These are phyloP conservation scores for Kluyveromyces wickerhamii DNA, from an alignment of 805 yeast species.

Conservation along the genomic window DNA sequence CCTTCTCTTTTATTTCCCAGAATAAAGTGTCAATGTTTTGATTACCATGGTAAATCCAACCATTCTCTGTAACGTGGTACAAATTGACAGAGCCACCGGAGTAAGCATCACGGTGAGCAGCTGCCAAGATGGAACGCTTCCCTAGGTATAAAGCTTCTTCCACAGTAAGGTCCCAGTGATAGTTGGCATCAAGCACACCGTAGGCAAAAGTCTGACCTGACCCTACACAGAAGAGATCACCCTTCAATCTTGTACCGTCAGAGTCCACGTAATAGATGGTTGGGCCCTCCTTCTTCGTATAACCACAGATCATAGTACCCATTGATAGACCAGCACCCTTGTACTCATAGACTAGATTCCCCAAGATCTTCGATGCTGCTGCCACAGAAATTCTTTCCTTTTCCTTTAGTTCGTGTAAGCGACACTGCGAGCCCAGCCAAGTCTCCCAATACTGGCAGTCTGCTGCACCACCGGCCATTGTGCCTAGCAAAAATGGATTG, in stretches of 20 bases:
- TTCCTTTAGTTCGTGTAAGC: conserved; percentile 89
- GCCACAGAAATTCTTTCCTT: conserved; percentile 93
- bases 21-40: conserved; percentile 84
- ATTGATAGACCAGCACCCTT: conserved; percentile 98
- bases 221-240: conserved; percentile 94
- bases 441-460: conserved; percentile 99
- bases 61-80: conserved; percentile 85
- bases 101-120: conserved; percentile 96
- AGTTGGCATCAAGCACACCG: conserved; percentile 92
- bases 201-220: conserved; percentile 99
- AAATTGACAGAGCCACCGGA: conserved; percentile 95
- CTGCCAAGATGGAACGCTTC: conserved; percentile 91
- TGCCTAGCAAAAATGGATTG: conserved; percentile 89
- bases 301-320: conserved; percentile 99
- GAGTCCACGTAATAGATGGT: conserved; percentile 93
- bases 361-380: conserved; percentile 89
- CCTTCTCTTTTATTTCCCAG: conserved; percentile 85
- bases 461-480: conserved; percentile 99
- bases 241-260: conserved; percentile 92
- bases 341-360: conserved; percentile 84
- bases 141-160: conserved; percentile 94
- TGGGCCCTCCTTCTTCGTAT: conserved; percentile 92
- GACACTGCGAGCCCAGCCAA: conserved; percentile 95
- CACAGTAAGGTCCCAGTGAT: conserved; percentile 82
- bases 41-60: conserved; percentile 96